Evolutionary conservation across 1,139 yeast genomes (phyloP), one percentile per base, ranked within the genome.

Genomic region (Geotrichum histeridarum): DNA sequence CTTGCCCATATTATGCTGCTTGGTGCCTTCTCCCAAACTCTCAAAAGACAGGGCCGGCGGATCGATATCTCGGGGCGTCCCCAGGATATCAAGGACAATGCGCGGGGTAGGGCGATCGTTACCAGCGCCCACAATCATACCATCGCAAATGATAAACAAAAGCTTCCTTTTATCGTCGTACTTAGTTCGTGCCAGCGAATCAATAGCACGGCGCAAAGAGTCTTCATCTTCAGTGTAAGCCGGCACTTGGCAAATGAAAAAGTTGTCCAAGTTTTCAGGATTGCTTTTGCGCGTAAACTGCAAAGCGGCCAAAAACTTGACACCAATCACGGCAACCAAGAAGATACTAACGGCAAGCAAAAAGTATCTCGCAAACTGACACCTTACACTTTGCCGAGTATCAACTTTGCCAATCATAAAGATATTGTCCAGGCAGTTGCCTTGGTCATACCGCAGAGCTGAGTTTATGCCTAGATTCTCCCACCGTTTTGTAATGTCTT

Each of bases 141-240:
- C 77, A 57, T 73, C 77, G 55, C 77, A 73, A 35, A 73, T 63
- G 14, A 73, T 66, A 27, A 72, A 64, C 49, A 73, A 62, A 35
- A 73, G 63, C 60, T 73, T 73, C 43, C 77, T 67, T 60, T 71
- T 71, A 51, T 73, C 75, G 53, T 73, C 76, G 47, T 73, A 73
- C 55, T 71, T 64, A 30, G 71, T 63, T 33, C 73, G 61, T 2
- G 77, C 73, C 49, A 73, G 57, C 2, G 77, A 73, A 52, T 73
- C 77, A 46, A 73, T 73, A 7, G 76, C 77, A n/a, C 76, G 67
- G 12, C 77, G 67, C 48, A 73, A 58, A 7, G 75, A 70, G 7
- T 65, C 69, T 53, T 73, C 77, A 50, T 73, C 77, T 58, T 73
- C 77, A 1, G 77, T 73, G 58, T 73, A 73, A 1, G 73, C 77